Conservation (phyloP, 2,329 filamentous ascomycete genomes). For the Chalara sp. region DNA sequence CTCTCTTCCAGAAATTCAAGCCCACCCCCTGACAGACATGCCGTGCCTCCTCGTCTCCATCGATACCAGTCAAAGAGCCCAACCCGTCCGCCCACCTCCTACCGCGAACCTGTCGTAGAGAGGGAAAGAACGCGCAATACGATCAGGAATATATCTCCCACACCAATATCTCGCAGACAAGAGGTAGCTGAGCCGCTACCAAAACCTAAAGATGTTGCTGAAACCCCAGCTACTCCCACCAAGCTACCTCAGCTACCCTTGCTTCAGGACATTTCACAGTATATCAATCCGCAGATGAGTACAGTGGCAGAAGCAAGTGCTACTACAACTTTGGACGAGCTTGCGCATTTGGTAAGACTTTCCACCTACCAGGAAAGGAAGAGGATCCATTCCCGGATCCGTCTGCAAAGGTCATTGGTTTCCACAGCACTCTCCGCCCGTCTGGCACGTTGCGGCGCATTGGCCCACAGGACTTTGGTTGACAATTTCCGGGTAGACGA, state of each 20-base stretch:
- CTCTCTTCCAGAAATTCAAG: slow-evolving; percentile 47
- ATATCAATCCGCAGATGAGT: slow-evolving; percentile 52
- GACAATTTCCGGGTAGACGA: slow-evolving; percentile 75
- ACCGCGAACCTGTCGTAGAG: slow-evolving; percentile 36
- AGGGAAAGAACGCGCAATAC: slow-evolving; percentile 36
- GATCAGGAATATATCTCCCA: slow-evolving; percentile 17
- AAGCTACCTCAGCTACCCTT: slow-evolving; percentile 37
- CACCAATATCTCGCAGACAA: slow-evolving; percentile 23
- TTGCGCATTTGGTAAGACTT: slow-evolving; percentile 70
- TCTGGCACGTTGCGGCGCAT: slow-evolving; percentile 66
- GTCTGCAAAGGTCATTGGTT: slow-evolving; percentile 67
- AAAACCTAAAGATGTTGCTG: slow-evolving; percentile 5
- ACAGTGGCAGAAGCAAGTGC: slow-evolving; percentile 47
- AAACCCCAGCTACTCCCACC: slow-evolving; percentile 14
- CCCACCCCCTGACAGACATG: slow-evolving; percentile 43
- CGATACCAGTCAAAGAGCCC: slow-evolving; percentile 50
- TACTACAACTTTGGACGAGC: slow-evolving; percentile 66
- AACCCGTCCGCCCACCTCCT: slow-evolving; percentile 38
- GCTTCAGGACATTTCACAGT: slow-evolving; percentile 58
- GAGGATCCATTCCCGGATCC: slow-evolving; percentile 64
- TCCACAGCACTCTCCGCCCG: slow-evolving; percentile 70
- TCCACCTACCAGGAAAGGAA: slow-evolving; percentile 79
- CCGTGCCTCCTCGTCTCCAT: slow-evolving; percentile 39
- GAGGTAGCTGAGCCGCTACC: slow-evolving; percentile 25
- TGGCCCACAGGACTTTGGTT: slow-evolving; percentile 68